Percentiles rank a stretch among this genome's conserved stretches.
phyloP scores from a whole-genome alignment of 2,329 filamentous ascomycete species.

The Apiospora sp. region DNA sequence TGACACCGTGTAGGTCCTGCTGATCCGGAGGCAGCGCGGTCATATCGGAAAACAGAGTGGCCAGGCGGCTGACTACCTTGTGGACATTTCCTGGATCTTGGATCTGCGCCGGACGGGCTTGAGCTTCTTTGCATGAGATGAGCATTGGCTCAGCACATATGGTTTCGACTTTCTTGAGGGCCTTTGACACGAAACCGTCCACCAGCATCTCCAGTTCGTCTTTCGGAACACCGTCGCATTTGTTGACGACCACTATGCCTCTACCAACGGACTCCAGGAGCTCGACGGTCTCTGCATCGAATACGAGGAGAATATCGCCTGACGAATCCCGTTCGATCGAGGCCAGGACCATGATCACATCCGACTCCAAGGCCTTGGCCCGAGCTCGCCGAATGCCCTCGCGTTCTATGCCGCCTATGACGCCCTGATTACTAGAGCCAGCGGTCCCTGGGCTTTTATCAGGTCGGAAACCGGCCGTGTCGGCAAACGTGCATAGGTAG shows the following conservation, averaged over 20 bases:
- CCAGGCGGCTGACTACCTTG: constrained; percentile 71
- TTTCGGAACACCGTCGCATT: constrained; percentile 59
- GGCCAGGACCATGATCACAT: constrained; percentile 83
- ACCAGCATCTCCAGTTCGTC: constrained; percentile 49
- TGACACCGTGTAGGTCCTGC: constrained; percentile 88
- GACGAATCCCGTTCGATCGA: constrained; percentile 66
- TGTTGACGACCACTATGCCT: constrained; percentile 68
- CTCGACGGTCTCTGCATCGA: constrained; percentile 62
- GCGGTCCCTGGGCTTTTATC: constrained; percentile 32
- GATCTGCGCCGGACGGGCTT: constrained; percentile 36
- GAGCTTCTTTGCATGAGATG: constrained; percentile 76
- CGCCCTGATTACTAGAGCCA: constrained; percentile 30
- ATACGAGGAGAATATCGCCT: constrained; percentile 53
- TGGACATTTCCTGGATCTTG: constrained; percentile 67
- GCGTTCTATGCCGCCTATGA: constrained; percentile 78
- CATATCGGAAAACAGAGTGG: constrained; percentile 73
- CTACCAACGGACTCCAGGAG: constrained; percentile 51
- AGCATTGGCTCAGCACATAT: constrained; percentile 56
- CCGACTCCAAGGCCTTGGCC: constrained; percentile 80
- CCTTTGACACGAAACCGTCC: constrained; percentile 46
- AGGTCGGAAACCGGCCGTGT: constrained; percentile 87
- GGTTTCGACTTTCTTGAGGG: constrained; percentile 50
- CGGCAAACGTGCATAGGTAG: constrained; percentile 91
- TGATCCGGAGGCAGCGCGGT: constrained; percentile 75
- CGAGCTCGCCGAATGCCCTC: constrained; percentile 92